Base-by-base conservation (phyloP, 176 grass and related monocot species). In the Puccinellia tenuiflora region DNA sequence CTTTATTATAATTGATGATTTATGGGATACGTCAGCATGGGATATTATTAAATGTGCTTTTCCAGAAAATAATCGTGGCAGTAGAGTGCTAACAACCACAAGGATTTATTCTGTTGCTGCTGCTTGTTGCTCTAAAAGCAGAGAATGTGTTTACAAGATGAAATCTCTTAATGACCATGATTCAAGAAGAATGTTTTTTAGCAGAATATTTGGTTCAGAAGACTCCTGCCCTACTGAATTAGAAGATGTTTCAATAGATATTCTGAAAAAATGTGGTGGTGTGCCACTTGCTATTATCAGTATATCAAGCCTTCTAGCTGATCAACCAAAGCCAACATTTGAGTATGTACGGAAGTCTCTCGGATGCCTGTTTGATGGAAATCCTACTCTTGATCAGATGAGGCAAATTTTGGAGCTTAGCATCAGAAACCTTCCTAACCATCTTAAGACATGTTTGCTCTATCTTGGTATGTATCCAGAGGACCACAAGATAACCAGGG, bases 361-460 rank as follows among this genome's bases (percentile, higher is more conserved):
- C 0, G 14, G 63, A 7, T 45, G 0, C 38, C 71, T 66, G 14
- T 79, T 85, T 3, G 28, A 21, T 10, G 63, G 81, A 67, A 72
- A 56, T 64, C 16, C 46, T 84, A 3, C 7, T 69, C 20, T 88
- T 22, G 14, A 86, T 47, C 38, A 62, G 18, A 74, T 76, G 63
- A 63, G 29, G 21, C 18, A 66, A 1, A 79, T 90, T 68, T 13
- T 93, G 8, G 22, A 50, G 0, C 62, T 87, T 33, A 90, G 81
- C 60, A 85, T 85, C 52, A 88, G 17, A 28, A 48, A 82, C 73
- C 78, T 92, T 61, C 87, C 87, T 30, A 15, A 46, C 1, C 40
- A 78, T 79, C 91, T 93, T 3, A 90, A 87, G 21, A 74, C 81
- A 60, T 88, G 88, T 56, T 42, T 90, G 14, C 10, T 93, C 17